Base-by-base conservation (phyloP, 1,284 basidiomycete species). In the Austroboletus novae-zelandiae region DNA sequence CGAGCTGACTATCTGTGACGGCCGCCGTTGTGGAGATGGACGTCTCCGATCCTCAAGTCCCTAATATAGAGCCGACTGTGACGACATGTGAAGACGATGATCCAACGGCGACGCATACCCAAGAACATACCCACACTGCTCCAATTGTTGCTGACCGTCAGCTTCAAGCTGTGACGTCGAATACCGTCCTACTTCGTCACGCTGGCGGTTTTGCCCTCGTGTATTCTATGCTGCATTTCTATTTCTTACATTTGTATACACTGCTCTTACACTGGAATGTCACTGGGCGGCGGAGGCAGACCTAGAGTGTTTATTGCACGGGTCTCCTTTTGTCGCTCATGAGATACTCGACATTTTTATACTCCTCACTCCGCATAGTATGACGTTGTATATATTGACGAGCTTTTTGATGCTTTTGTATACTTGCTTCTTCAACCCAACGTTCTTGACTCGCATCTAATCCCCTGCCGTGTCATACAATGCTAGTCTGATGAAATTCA, bases 161-260 rank as follows among this genome's bases (percentile, higher is more conserved):
- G 53, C 40, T 56, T 53, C 57, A 53, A 52, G 48, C 48, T 53
- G 52, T 41, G 43, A 58, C 65, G 53, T 62, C 57, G 49, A 56
- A 55, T 57, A 43, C 58, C 10, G 57, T 72, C 40, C 67, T 69
- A 47, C 62, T 61, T 43, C 69, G 74, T 43, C 75, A 75, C 45
- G 65, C 64, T 45, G 69, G 67, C 44, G 73, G 75, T 44, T 74
- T 73, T 44, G 69, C 71, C 53, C 60, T 76, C 50, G 61, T 75
- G 67, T 71, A 74, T 67, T 67, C 69, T 59, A 65, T 77, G 63
- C 61, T 77, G 51, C 72, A 73, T 60, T 66, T 76, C 58, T 81
- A 78, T 67, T 61, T 79, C 62, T 61, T 78, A 56, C 74, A 79
- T 66, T 63, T 82, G 67, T 81, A 78, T 66, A 68, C 74, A 58